Evolutionary conservation across 208 protist species (phyloP), one percentile per base, ranked within the genome.

Genomic region (Leishmania braziliensis): DNA sequence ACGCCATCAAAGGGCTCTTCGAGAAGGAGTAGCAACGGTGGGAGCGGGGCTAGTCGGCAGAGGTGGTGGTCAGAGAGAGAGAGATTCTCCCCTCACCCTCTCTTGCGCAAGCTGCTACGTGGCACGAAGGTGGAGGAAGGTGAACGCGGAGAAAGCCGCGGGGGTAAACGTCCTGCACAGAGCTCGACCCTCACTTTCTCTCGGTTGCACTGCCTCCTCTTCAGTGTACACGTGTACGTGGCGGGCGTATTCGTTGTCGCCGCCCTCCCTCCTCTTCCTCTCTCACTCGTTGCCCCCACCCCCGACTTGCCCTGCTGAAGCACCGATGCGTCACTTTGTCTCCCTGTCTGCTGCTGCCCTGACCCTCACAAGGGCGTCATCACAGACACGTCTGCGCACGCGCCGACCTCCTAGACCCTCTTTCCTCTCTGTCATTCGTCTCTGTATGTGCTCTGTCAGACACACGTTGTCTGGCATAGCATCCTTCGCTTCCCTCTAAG

Each of bases 1-100:
- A 90, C 10, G 53, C 86, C 1, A 98, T 98, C 73, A 70, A 83
- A 16, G 73, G 89, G 43, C 80, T 96, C 29, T 98, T 97, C 72
- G 68, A 36, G 46, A 86, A 94, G 65, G 86, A 93, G 3, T 26
- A 56, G 8, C 53, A 29, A 29, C 9, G 62, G 62, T 26, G n/a
- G 26, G 62, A 2, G 62, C 14, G 29, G 62, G 62, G n/a, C 5
- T 36, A 5, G 4, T 29, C 10, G 60, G 60, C n/a, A 20, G 18
- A 4, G 60, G 60, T 4, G 60, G 20, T 36, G 29, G 29, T 6
- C n/a, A 36, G 14, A 53, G 70, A 51, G 5, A 18, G 43, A 26
- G 3, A 20, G 68, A 26, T n/a, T 14, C 29, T 14, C 12, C 2
- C n/a, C 62, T 66, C 12, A 36, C 62, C 36, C n/a, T 10, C 62